phyloP scores from a whole-genome alignment of 2,329 filamentous ascomycete genomes.

The Fusarium circinatum region DNA sequence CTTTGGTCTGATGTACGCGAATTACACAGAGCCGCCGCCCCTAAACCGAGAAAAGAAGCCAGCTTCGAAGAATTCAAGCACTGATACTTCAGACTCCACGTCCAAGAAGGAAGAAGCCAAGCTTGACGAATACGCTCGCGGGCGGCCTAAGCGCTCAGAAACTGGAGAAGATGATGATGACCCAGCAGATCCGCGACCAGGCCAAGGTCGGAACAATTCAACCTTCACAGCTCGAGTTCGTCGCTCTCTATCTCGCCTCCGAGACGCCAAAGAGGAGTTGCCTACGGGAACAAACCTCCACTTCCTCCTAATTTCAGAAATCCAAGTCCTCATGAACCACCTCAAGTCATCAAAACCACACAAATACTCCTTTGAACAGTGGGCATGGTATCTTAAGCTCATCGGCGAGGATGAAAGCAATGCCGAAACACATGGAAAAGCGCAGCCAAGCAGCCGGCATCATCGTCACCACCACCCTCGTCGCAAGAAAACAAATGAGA shows the following conservation, averaged over 20 bases:
- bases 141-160: conserved; percentile 7
- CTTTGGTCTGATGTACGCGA: conserved; percentile 54
- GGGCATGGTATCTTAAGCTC: conserved; percentile 84
- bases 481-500: not conserved
- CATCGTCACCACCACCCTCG: conserved; percentile 7
- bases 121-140: conserved; percentile 5
- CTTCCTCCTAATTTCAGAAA: conserved; percentile 76
- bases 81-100: conserved; percentile 1
- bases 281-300: conserved; percentile 63
- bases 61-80: not conserved
- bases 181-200: conserved; percentile 32
- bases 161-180: not conserved
- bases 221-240: conserved; percentile 48
- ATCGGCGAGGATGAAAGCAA: conserved; percentile 73
- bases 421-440: conserved; percentile 60
- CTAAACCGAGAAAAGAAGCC: not conserved
- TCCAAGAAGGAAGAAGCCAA: conserved; percentile 19
- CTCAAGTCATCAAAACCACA: conserved; percentile 70
- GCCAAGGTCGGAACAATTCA: conserved; percentile 19
- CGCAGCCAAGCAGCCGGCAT: conserved; percentile 42
- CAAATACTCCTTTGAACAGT: conserved; percentile 83
- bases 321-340: conserved; percentile 69
- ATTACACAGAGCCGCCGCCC: conserved; percentile 14
- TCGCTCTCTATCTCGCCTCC: conserved; percentile 50
- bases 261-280: conserved; percentile 51